phyloP scores from a whole-genome alignment of 2,329 filamentous ascomycete species.

The Penicillium psychrosexuale region DNA sequence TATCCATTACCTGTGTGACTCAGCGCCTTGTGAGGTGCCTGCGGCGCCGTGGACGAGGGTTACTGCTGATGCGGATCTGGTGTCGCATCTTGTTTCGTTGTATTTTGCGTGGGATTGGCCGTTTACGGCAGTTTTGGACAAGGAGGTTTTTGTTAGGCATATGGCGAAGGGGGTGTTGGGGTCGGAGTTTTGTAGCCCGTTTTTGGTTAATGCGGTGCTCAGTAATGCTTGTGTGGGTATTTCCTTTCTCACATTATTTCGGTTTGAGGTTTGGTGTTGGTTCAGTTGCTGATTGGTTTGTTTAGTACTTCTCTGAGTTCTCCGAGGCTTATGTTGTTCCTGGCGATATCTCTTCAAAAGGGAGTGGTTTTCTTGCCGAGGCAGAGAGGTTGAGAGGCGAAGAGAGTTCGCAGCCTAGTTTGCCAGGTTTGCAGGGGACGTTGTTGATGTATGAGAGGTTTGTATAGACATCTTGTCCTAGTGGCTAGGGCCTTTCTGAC shows the following conservation, averaged over 20 bases:
- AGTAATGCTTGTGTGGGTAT: constrained; percentile 50
- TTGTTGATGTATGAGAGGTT: constrained; percentile 38
- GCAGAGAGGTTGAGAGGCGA: constrained; percentile 32
- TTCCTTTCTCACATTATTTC: not conserved
- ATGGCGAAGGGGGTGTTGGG: constrained; percentile 39
- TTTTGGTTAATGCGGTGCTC: constrained; percentile 88
- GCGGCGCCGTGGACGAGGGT: constrained; percentile 71
- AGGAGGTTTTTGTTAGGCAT: constrained; percentile 67
- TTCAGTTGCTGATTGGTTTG: not conserved
- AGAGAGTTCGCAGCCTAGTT: constrained; percentile 22
- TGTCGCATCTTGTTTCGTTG: constrained; percentile 81
- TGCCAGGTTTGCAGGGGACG: constrained; percentile 35
- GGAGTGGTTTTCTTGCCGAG: constrained; percentile 36
- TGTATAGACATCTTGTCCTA: not conserved
- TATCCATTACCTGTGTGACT: constrained; percentile 40
- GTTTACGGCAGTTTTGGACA: constrained; percentile 75
- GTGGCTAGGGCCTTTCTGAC: not conserved
- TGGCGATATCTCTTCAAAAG: constrained; percentile 38
- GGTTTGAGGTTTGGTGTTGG: not conserved
- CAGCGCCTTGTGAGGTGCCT: constrained; percentile 35
- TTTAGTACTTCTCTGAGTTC: constrained; percentile 40
- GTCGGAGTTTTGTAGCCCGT: constrained; percentile 74
- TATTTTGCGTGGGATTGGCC: constrained; percentile 94
- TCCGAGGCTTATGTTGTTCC: constrained; percentile 38
- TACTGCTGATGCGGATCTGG: constrained; percentile 68